These are phyloP conservation scores for Davidsoniella australis DNA, from an alignment of 2,329 filamentous ascomycete genomes.

Conservation along the genomic window DNA sequence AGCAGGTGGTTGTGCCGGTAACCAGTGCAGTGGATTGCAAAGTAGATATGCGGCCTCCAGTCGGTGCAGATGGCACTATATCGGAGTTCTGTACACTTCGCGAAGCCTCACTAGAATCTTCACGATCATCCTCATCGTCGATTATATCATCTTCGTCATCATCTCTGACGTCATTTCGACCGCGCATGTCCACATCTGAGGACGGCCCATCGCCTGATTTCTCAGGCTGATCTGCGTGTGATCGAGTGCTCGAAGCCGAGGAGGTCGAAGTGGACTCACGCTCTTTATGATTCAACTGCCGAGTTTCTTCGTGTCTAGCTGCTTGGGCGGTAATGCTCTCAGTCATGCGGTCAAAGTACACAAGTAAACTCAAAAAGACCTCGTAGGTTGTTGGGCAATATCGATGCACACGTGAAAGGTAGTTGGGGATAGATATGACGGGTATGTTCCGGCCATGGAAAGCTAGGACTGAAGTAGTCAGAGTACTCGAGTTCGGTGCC, in stretches of 20 bases:
- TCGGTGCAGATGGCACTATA: conserved; percentile 21
- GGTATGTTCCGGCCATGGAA: conserved; percentile 98
- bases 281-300: no score
- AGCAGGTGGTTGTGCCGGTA: conserved; percentile 32
- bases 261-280: no score
- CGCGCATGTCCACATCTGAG: conserved; percentile 1
- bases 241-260: no score
- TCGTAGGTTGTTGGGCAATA: conserved; percentile 98
- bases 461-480: conserved; percentile 52
- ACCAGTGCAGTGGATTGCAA: conserved; percentile 15
- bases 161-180: conserved; percentile 1
- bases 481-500: background rate
- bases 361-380: conserved; percentile 83
- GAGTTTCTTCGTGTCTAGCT: conserved; percentile 20
- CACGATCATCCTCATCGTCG: background rate
- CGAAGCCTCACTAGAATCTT: background rate
- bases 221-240: no score
- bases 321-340: conserved; percentile 79
- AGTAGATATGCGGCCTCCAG: conserved; percentile 3
- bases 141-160: conserved; percentile 9
- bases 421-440: conserved; percentile 91
- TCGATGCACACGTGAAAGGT: conserved; percentile 89
- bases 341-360: conserved; percentile 98
- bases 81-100: conserved; percentile 15
- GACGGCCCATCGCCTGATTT: background rate